Percentiles rank a stretch among this genome's conserved stretches.
These are phyloP conservation scores for Nephromyces sp. DNA, from an alignment of 169 alveolate genomes.

Conservation along the genomic window DNA sequence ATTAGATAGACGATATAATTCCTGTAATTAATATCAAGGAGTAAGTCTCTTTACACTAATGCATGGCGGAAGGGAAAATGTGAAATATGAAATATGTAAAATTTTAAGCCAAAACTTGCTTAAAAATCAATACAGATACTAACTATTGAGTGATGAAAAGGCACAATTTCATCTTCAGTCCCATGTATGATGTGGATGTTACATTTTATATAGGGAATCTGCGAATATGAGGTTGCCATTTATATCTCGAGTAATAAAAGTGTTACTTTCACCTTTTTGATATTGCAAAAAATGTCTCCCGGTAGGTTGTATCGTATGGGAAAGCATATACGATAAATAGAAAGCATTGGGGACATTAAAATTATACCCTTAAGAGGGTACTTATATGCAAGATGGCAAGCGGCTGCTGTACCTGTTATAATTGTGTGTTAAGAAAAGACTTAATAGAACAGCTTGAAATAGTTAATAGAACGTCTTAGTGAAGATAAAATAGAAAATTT, in stretches of 20 bases:
- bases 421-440: background rate
- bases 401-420: constrained; percentile 1
- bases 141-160: constrained; percentile 48
- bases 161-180: constrained; percentile 76
- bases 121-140: background rate
- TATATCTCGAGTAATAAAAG: constrained; percentile 7
- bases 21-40: constrained; percentile 7
- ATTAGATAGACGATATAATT: constrained; percentile 1
- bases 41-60: background rate
- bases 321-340: constrained; percentile 65
- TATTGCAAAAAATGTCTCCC: constrained; percentile 79
- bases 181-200: constrained; percentile 81
- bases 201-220: background rate
- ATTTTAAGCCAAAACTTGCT: background rate
- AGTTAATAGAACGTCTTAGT: background rate
- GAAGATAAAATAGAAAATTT: background rate
- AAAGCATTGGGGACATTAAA: constrained; percentile 72
- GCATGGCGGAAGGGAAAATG: background rate
- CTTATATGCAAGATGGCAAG: background rate
- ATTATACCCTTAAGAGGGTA: constrained; percentile 58
- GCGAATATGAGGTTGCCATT: background rate
- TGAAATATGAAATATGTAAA: background rate
- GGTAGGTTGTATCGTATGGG: constrained; percentile 71
- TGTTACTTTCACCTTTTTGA: constrained; percentile 59
- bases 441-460: background rate